phyloP scores from a whole-genome alignment of 2,329 filamentous ascomycete genomes.

The Pseudopithomyces maydicus region DNA sequence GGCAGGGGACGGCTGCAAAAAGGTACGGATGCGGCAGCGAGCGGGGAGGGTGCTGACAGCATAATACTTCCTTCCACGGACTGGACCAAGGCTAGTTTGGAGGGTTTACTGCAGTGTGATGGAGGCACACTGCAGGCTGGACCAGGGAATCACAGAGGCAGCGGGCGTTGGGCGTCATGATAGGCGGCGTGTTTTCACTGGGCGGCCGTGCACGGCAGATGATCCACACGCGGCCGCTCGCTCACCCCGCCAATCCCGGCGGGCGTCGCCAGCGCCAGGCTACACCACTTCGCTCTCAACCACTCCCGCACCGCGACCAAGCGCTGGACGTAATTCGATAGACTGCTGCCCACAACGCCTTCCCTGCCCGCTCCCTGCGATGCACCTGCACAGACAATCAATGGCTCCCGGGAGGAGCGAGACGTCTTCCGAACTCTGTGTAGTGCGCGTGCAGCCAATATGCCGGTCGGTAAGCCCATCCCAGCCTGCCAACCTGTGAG shows the following conservation, averaged over 20 bases:
- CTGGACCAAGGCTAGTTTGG: conserved; percentile 1
- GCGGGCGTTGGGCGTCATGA: conserved; percentile 9
- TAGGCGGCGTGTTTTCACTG: conserved; percentile 38
- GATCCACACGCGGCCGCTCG: conserved; percentile 29
- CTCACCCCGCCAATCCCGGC: conserved; percentile 25
- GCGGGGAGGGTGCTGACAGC: conserved; percentile 16
- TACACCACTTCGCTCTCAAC: conserved; percentile 34
- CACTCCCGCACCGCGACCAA: conserved; percentile 40
- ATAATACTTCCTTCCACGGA: conserved; percentile 13
- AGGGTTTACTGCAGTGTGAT: conserved; percentile 40
- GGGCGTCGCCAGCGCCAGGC: conserved; percentile 18
- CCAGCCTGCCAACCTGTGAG: conserved; percentile 23
- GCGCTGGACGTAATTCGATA: conserved; percentile 44
- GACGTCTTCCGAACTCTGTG: conserved; percentile 23
- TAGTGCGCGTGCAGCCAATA: conserved; percentile 27
- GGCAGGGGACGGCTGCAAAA: conserved; percentile 37
- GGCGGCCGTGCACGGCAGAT: conserved; percentile 25
- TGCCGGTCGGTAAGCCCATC: conserved; percentile 30
- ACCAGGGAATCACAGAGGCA: conserved; percentile 35
- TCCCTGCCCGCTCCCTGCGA: conserved; percentile 36
- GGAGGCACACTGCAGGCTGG: conserved; percentile 29
- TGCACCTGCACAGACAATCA: conserved; percentile 42
- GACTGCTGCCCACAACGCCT: conserved; percentile 36
- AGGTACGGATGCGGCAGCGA: conserved; percentile 33
- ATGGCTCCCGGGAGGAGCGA: conserved; percentile 33